Evolutionary conservation across 1,284 basidiomycete species (phyloP).

Genomic region (Malassezia equina): DNA sequence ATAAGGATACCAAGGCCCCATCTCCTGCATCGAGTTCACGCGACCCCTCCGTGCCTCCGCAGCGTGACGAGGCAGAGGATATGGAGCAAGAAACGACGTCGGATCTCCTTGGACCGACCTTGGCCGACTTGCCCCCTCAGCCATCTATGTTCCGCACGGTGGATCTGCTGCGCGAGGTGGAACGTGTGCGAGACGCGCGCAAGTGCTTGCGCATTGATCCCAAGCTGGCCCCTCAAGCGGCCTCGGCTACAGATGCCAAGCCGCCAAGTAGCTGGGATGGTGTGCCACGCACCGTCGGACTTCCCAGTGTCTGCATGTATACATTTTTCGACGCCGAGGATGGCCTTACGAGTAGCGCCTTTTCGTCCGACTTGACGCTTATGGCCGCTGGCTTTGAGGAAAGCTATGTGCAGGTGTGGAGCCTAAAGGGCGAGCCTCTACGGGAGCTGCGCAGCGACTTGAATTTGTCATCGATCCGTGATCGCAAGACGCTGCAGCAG

Average conservation of each 20-base stretch:
- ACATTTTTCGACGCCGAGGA: slow-evolving; percentile 47
- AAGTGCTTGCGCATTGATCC: slow-evolving; percentile 41
- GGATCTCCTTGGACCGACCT: slow-evolving; percentile 54
- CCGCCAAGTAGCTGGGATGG: slow-evolving; percentile 9
- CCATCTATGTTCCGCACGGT: slow-evolving; percentile 71
- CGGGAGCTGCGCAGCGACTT: slow-evolving; percentile 68
- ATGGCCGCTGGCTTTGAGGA: slow-evolving; percentile 94
- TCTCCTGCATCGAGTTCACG: not conserved
- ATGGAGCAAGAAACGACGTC: slow-evolving; percentile 8
- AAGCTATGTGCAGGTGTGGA: slow-evolving; percentile 92
- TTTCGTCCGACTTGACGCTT: slow-evolving; percentile 83
- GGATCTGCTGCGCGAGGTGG: slow-evolving; percentile 85
- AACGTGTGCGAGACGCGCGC: slow-evolving; percentile 70
- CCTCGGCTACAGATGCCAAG: slow-evolving; percentile 2
- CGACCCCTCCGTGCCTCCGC: not conserved
- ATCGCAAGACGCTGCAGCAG: slow-evolving; percentile 47
- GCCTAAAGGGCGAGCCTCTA: slow-evolving; percentile 79
- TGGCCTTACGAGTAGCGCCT: slow-evolving; percentile 61
- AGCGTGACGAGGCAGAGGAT: slow-evolving; percentile 1
- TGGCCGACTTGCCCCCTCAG: slow-evolving; percentile 63
- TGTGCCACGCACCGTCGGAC: slow-evolving; percentile 27
- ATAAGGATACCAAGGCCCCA: not conserved
- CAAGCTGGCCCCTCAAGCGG: slow-evolving; percentile 41
- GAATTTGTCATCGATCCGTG: slow-evolving; percentile 58
- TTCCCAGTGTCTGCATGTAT: slow-evolving; percentile 45